Evolutionary conservation across 2,329 filamentous ascomycete species (phyloP), one percentile per base, ranked within the genome.

Genomic region (Ophiocordyceps polyrhachis-furcata): DNA sequence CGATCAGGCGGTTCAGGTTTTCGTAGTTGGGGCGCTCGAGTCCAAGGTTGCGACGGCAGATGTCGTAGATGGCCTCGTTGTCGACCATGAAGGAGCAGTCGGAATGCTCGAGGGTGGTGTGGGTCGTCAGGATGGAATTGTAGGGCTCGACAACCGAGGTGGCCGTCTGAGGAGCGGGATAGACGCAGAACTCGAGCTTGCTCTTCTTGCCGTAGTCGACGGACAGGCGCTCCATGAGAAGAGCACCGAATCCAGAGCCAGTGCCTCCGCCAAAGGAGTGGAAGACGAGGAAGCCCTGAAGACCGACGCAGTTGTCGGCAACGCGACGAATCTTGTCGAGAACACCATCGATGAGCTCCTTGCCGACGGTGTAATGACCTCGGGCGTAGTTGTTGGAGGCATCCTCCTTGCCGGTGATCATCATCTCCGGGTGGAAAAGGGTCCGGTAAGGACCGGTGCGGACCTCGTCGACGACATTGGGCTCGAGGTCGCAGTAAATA

Each of bases 51-150:
- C 87, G 83, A 61, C 88, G 83, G 81, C 91, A 98, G 65, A 98
- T 96, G 65, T 96, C 91, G 70, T 96, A 96, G 66, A 98, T 95
- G 59, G 91, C 91, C 75, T 98, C 91, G 70, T 98, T 98, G 74
- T 98, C 91, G 55, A 98, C 91, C 86, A 96, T 94, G 78, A 98
- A 98, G 58, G 84, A 93, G 76, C 91, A 96, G 77, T 98, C 91
- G 51, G 88, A 94, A 76, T 98, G 88, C 78, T 98, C 91, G 47
- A 98, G 81, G 52, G 91, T 96, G 62, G 88, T 96, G 79, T 98
- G 91, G 51, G 91, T 96, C 57, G 91, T 95, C 55, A 98, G 80
- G 63, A 96, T 95, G 44, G 91, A 95, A 79, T 98, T 98, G 80
- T 98, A 98, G 49, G 91, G 91, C 79, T 98, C 91, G 52, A 98